Conservation (phyloP, 129 eudicot genomes). For the Pulicaria dysenterica region DNA sequence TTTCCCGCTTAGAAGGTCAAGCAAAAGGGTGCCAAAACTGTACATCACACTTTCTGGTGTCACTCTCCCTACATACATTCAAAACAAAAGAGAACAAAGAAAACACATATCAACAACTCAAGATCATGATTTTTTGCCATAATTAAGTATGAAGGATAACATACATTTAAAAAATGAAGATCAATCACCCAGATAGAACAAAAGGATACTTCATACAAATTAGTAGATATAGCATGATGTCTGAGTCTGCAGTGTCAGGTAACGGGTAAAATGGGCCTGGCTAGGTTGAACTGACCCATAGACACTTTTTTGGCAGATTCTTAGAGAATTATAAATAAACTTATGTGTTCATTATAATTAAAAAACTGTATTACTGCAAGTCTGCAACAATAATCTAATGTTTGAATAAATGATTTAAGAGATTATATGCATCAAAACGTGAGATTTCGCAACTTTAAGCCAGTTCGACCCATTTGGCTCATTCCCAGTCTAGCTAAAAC, state of each 20-base stretch:
- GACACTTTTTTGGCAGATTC: background rate
- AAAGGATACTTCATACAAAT: background rate
- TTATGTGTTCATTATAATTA: background rate
- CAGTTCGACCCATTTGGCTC: background rate
- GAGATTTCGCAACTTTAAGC: background rate
- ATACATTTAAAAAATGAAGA: too few species aligned
- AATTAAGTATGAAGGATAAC: too few species aligned
- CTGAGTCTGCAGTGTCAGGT: background rate
- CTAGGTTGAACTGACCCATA: background rate
- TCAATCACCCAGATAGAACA: too few species aligned
- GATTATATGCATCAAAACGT: too few species aligned
- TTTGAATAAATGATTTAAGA: background rate
- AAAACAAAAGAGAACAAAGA: background rate
- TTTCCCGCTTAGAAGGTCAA: slow-evolving; percentile 47
- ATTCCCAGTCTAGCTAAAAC: too few species aligned
- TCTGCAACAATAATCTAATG: background rate
- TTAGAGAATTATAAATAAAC: background rate
- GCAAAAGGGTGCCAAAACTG: slow-evolving; percentile 47
- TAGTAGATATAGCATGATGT: background rate
- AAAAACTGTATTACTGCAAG: background rate
- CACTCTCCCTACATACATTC: slow-evolving; percentile 36
- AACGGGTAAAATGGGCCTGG: background rate
- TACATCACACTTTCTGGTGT: slow-evolving; percentile 45
- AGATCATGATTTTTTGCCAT: slow-evolving; percentile 7
- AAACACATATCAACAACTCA: slow-evolving; percentile 19